These are phyloP conservation scores for Endoconidiophora laricicola DNA, from an alignment of 2,329 filamentous ascomycete genomes.

Conservation along the genomic window DNA sequence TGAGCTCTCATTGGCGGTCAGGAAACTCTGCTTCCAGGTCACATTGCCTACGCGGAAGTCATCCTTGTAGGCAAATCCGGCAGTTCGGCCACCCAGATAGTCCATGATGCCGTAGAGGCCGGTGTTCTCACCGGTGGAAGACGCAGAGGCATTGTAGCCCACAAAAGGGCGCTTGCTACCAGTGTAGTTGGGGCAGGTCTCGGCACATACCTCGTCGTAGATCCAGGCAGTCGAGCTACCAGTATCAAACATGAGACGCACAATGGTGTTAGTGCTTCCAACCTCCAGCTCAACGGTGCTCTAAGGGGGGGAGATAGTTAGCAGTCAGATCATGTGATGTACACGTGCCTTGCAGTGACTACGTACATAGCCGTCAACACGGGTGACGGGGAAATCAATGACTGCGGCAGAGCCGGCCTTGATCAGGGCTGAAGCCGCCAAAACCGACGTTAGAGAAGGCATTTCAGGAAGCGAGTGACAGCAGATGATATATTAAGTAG, in stretches of 20 bases:
- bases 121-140: slow-evolving; percentile 16
- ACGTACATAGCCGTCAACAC: slow-evolving; percentile 12
- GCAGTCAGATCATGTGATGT: neutral
- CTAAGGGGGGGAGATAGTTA: neutral
- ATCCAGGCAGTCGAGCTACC: slow-evolving; percentile 23
- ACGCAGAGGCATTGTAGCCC: slow-evolving; percentile 18
- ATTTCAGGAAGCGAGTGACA: neutral
- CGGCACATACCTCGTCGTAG: slow-evolving; percentile 17
- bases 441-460: slow-evolving; percentile 8
- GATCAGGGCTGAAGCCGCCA: slow-evolving; percentile 9
- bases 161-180: slow-evolving; percentile 13
- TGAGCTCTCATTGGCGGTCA: slow-evolving; percentile 17
- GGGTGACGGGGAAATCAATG: slow-evolving; percentile 10
- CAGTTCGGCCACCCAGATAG: slow-evolving; percentile 20
- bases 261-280: slow-evolving; percentile 18
- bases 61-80: slow-evolving; percentile 18
- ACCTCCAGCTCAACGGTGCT: slow-evolving; percentile 15
- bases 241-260: slow-evolving; percentile 21
- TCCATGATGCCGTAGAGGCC: slow-evolving; percentile 16
- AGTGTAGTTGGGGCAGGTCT: slow-evolving; percentile 17
- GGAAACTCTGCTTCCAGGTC: slow-evolving; percentile 19
- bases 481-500: neutral
- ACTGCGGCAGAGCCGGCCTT: slow-evolving; percentile 6
- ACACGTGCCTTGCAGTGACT: neutral
- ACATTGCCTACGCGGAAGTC: slow-evolving; percentile 14